Evolutionary conservation across 1,139 yeast species (phyloP), one percentile per base, ranked within the genome.

Genomic region (Yamadazyma mexicana): DNA sequence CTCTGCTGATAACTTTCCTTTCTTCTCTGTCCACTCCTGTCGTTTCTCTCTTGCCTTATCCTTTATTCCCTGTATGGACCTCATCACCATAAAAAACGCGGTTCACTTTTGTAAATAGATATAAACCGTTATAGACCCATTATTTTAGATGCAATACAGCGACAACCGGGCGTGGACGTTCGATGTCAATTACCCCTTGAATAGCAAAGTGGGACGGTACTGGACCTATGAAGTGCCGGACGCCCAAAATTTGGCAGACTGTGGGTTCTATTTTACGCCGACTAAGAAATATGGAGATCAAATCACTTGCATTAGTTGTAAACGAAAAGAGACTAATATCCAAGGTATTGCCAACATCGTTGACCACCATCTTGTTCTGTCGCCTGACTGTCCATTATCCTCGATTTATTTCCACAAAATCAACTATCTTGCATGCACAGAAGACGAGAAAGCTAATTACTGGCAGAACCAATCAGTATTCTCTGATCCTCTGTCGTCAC

Each of bases 221-320:
- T 59, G 62, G 57, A 37, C 46, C 6, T 37, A 45, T 25, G 47
- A 48, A 4, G 28, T 37, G 10, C 57, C 57, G 14, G 43, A 43
- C 15, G 42, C 45, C 16, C 51, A 46, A 12, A 37, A 45, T 6
- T 41, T 61, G 16, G 87, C 88, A 1, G 73, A 70, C 26, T 70
- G 78, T 20, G 96, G 96, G 1, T 87, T 87, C 58, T 81, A 71
- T 53, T 86, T 73, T 58, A 69, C 78, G 11, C 95, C 95, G 2
- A 68, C 73, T 0, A 64, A 62, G 44, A 57, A 61, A 30, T 58
- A 66, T 40, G 58, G 56, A n/a, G 79, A 66, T 56, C 74, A 74
- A 44, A 74, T 73, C 6, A 67, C 79, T 2, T 88, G 96, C 55
- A 74, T 71, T 35, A 67, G 73, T 52, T 88, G 96, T 56, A 64